Evolutionary conservation across 225 moss, liverwort and hornwort species (phyloP).

Genomic region (Neckera pumila): DNA sequence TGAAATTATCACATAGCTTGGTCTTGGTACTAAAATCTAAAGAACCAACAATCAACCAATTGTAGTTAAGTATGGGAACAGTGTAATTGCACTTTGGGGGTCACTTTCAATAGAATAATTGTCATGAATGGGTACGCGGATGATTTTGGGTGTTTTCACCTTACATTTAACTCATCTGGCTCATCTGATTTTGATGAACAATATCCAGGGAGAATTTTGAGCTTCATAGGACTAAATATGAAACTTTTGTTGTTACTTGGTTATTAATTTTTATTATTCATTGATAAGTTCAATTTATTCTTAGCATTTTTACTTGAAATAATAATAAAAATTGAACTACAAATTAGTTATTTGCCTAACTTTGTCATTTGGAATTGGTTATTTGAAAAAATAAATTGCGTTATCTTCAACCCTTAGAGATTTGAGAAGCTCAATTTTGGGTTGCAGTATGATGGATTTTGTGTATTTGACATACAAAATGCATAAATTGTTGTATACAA

Average conservation of each 20-base stretch:
- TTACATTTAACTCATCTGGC: background rate
- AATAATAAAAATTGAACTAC: fast-evolving
- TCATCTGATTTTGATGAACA: background rate
- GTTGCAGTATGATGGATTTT: fast-evolving
- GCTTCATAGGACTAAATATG: background rate
- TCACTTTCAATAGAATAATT: background rate
- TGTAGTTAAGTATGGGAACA: fast-evolving
- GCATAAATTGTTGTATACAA: background rate
- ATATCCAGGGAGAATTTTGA: background rate
- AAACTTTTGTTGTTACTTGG: background rate
- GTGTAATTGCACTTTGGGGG: background rate
- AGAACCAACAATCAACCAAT: fast-evolving
- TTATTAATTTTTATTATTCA: background rate
- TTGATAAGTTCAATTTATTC: background rate
- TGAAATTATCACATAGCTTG: fast-evolving
- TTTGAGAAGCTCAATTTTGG: too few species aligned
- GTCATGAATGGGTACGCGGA: fast-evolving
- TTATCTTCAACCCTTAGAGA: too few species aligned
- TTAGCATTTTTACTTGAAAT: background rate
- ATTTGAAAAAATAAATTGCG: background rate
- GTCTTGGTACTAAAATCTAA: fast-evolving
- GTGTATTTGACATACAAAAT: background rate
- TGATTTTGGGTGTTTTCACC: background rate
- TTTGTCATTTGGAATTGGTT: background rate
- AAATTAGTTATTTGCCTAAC: background rate